These are phyloP conservation scores for Phoenix roebelenii DNA, from an alignment of 176 grass and related monocot genomes.

Conservation along the genomic window DNA sequence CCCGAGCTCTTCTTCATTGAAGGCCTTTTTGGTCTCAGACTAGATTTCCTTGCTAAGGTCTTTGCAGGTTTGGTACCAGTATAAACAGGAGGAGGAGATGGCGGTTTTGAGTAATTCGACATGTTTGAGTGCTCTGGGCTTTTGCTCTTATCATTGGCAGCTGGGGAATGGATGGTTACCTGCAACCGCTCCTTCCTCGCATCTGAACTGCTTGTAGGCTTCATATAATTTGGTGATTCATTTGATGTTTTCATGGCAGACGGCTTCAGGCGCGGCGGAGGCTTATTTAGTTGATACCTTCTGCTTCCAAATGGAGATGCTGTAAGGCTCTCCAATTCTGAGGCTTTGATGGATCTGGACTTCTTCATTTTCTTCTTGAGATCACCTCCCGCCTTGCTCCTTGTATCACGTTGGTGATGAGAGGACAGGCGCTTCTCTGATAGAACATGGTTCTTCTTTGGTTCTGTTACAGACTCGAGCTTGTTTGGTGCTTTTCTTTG, in stretches of 20 bases:
- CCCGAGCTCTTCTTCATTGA: constrained; percentile 33
- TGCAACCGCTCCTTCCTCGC: constrained; percentile 41
- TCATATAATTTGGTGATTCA: constrained; percentile 75
- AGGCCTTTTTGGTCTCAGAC: constrained; percentile 19
- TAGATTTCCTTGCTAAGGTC: constrained; percentile 26
- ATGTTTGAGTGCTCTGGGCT: constrained; percentile 6
- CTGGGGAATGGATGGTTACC: constrained; percentile 12
- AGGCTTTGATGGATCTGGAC: background rate
- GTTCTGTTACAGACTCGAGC: constrained; percentile 4
- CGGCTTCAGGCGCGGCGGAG: constrained; percentile 1
- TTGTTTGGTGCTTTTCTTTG: constrained; percentile 57
- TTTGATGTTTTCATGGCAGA: background rate
- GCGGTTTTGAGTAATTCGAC: background rate
- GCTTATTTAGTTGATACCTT: background rate
- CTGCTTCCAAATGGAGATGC: background rate
- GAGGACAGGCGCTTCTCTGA: constrained; percentile 3
- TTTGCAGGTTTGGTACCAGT: background rate
- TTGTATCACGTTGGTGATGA: background rate
- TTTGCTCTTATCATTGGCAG: background rate
- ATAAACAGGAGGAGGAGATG: constrained; percentile 3
- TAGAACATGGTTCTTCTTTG: constrained; percentile 21
- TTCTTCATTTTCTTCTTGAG: constrained; percentile 26
- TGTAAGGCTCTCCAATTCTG: background rate
- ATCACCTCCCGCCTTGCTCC: background rate
- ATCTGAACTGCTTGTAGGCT: constrained; percentile 69